Evolutionary conservation across 2,329 filamentous ascomycete species (phyloP).

Genomic region (Penicillium italicum): DNA sequence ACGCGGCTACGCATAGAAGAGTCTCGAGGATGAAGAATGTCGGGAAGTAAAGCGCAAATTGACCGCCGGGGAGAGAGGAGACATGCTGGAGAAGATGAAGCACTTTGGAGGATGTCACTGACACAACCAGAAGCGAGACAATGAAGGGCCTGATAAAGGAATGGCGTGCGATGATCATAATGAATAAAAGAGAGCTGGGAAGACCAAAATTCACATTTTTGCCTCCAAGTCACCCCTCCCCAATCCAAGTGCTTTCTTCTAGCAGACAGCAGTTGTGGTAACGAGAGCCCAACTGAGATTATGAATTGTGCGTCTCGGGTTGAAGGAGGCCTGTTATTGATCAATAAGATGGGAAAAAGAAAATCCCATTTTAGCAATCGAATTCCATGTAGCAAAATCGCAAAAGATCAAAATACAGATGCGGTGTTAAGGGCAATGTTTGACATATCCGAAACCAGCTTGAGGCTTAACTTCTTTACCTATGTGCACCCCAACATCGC

Average conservation of each 20-base stretch:
- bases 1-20: constrained; percentile 19
- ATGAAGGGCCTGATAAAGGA: constrained; percentile 24
- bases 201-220: not conserved
- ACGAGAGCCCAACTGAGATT: not conserved
- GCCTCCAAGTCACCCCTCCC: not conserved
- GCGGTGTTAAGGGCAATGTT: not conserved
- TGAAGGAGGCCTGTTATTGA: not conserved
- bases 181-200: not conserved
- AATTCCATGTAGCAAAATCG: not conserved
- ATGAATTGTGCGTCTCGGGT: not conserved
- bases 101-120: constrained; percentile 26
- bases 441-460: not conserved
- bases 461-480: not conserved
- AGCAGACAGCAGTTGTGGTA: not conserved
- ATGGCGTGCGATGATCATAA: constrained; percentile 24
- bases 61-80: constrained; percentile 17
- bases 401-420: not conserved
- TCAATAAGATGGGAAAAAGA: not conserved
- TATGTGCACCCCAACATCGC: not conserved
- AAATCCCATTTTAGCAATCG: not conserved
- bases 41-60: constrained; percentile 29
- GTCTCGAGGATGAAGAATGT: constrained; percentile 31
- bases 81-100: constrained; percentile 29
- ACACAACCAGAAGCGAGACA: constrained; percentile 27
- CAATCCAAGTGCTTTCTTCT: not conserved